phyloP scores from a whole-genome alignment of 1,284 basidiomycete genomes.

The Papiliotrema laurentii region DNA sequence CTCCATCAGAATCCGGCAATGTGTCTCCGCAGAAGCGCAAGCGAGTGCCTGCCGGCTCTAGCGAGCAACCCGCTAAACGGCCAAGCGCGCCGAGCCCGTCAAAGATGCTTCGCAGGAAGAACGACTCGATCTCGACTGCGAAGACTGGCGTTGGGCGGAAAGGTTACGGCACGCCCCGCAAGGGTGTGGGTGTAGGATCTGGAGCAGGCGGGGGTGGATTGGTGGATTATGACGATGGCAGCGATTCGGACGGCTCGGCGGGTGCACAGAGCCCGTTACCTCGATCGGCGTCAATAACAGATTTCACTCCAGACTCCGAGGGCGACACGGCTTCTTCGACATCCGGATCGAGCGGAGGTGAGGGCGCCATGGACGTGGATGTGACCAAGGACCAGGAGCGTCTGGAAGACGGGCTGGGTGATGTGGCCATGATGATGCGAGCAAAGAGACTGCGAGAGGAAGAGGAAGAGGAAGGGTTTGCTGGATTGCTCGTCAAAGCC shows the following conservation, averaged over 20 bases:
- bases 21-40: constrained; percentile 24
- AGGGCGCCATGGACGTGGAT: background rate
- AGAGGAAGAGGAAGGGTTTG: constrained; percentile 64
- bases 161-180: too few relatives aligned
- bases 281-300: background rate
- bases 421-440: constrained; percentile 52
- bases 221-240: constrained; percentile 45
- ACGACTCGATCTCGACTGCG: too few relatives aligned
- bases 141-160: too few relatives aligned
- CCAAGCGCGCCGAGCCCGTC: constrained; percentile 7
- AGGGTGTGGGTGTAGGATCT: too few relatives aligned
- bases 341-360: background rate
- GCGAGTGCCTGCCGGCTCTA: constrained; percentile 3
- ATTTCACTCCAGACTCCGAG: background rate
- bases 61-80: constrained; percentile 7
- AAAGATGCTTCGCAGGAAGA: too few relatives aligned
- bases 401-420: constrained; percentile 44
- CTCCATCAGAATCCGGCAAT: background rate
- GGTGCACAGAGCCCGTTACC: constrained; percentile 21
- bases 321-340: background rate
- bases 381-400: constrained; percentile 6
- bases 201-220: constrained; percentile 10
- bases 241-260: constrained; percentile 41
- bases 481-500: constrained; percentile 23
- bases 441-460: constrained; percentile 67